phyloP scores from a whole-genome alignment of 345 rosid genomes.

The Pistacia vera region DNA sequence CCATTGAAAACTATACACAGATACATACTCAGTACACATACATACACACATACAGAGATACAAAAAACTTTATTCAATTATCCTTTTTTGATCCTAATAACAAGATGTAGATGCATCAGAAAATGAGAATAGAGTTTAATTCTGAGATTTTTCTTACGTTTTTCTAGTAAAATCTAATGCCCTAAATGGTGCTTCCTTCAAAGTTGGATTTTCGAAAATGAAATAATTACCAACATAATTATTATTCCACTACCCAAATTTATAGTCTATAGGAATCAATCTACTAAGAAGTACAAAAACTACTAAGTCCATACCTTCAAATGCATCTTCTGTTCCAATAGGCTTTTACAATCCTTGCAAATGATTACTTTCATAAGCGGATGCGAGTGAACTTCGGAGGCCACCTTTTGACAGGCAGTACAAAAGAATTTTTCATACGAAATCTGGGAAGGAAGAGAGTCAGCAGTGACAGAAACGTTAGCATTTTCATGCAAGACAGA shows the following conservation, averaged over 20 bases:
- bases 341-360: conserved; percentile 81
- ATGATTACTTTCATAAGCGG: conserved; percentile 83
- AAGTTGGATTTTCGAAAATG: not conserved
- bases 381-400: conserved; percentile 71
- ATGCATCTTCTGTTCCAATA: conserved; percentile 61
- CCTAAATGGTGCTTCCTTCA: not conserved
- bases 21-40: too few relatives aligned
- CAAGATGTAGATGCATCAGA: not conserved
- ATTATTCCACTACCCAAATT: not conserved
- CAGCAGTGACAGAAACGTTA: conserved; percentile 19
- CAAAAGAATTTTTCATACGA: conserved; percentile 53
- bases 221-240: not conserved
- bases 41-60: not conserved
- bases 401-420: conserved; percentile 73
- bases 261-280: not conserved
- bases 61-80: not conserved
- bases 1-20: too few relatives aligned
- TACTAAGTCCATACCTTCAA: conserved; percentile 59
- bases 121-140: not conserved
- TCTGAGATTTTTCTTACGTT: not conserved
- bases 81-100: not conserved
- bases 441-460: conserved; percentile 31
- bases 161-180: not conserved
- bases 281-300: not conserved
- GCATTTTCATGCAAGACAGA: conserved; percentile 29